A percentile compares a stretch with the other conserved stretches of the same genome.
Conservation (phyloP, 352 stramenopile species). For the Globisporangium carolinianum region DNA sequence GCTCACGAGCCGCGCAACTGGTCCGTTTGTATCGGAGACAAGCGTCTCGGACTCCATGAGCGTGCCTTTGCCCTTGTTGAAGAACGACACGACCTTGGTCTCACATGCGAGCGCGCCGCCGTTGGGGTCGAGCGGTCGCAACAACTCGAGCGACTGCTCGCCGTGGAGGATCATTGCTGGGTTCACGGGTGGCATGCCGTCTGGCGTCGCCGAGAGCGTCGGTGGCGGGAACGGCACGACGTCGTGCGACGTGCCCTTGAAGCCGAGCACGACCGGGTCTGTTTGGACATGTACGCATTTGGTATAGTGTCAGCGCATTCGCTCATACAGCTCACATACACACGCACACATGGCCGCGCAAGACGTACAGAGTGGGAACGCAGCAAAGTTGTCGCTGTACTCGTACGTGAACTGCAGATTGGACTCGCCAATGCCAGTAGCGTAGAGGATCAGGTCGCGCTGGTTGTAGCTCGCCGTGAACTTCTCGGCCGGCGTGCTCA, state of each 20-base stretch:
- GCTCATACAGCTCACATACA: neutral
- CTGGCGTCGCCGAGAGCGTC: constrained; percentile 41
- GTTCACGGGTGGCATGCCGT: constrained; percentile 73
- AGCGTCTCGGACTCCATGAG: constrained; percentile 84
- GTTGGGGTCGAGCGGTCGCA: constrained; percentile 54
- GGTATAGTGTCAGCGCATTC: neutral
- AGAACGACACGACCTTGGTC: constrained; percentile 76
- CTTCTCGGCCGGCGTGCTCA: constrained; percentile 33
- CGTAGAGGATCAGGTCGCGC: constrained; percentile 87
- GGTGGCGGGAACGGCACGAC: constrained; percentile 84
- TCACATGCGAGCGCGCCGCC: constrained; percentile 47
- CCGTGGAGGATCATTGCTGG: constrained; percentile 81
- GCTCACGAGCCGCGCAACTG: constrained; percentile 64
- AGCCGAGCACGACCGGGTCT: constrained; percentile 80
- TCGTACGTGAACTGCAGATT: constrained; percentile 88
- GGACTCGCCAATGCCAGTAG: constrained; percentile 81
- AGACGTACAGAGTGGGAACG: constrained; percentile 72
- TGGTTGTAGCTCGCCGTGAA: constrained; percentile 81
- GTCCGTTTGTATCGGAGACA: constrained; percentile 57
- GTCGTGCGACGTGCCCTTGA: constrained; percentile 85
- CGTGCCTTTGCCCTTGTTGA: constrained; percentile 76
- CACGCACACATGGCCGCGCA: neutral
- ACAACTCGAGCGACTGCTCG: constrained; percentile 80
- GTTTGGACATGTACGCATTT: neutral
- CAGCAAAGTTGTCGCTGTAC: constrained; percentile 74